These are phyloP conservation scores for Cryptococcus sp. DNA, from an alignment of 1,284 basidiomycete genomes.

Conservation along the genomic window DNA sequence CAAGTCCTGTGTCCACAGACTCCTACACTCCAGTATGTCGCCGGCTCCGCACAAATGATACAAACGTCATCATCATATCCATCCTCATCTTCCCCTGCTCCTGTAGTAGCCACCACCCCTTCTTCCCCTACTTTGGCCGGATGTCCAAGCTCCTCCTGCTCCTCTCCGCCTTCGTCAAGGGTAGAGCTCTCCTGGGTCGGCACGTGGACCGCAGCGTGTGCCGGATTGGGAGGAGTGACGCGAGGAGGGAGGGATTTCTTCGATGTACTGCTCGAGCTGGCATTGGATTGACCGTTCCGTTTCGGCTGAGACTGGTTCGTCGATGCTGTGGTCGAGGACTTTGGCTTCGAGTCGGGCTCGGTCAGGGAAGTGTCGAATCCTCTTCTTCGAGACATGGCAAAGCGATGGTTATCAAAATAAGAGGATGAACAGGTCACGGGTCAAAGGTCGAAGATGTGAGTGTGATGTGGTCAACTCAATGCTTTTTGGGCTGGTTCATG, in stretches of 20 bases:
- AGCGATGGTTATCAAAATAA: neutral
- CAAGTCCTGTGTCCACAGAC: slow-evolving; percentile 72
- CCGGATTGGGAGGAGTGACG: slow-evolving; percentile 18
- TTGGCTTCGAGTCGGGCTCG: slow-evolving; percentile 5
- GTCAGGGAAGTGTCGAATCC: slow-evolving; percentile 29
- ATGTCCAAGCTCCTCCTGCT: neutral
- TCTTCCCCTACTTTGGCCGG: neutral
- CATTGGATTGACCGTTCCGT: neutral
- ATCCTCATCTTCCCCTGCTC: slow-evolving; percentile 5
- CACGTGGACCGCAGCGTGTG: slow-evolving; percentile 14
- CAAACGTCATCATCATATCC: slow-evolving; percentile 61
- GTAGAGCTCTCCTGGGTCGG: slow-evolving; percentile 13
- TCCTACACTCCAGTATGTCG: slow-evolving; percentile 83
- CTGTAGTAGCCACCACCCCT: neutral
- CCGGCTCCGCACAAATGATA: slow-evolving; percentile 93
- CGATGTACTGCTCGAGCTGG: neutral
- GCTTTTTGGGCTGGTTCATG: neutral
- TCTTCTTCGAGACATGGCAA: slow-evolving; percentile 32
- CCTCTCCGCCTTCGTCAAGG: neutral
- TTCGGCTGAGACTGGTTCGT: neutral
- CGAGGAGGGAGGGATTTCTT: slow-evolving; percentile 7
- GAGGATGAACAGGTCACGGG: neutral
- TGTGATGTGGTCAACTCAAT: neutral
- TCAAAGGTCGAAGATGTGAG: neutral
- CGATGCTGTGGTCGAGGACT: neutral